Percentiles rank a stretch among this genome's conserved stretches.
Conservation (phyloP, 2,329 filamentous ascomycete species). For the Cadophora luteo-olivacea region DNA sequence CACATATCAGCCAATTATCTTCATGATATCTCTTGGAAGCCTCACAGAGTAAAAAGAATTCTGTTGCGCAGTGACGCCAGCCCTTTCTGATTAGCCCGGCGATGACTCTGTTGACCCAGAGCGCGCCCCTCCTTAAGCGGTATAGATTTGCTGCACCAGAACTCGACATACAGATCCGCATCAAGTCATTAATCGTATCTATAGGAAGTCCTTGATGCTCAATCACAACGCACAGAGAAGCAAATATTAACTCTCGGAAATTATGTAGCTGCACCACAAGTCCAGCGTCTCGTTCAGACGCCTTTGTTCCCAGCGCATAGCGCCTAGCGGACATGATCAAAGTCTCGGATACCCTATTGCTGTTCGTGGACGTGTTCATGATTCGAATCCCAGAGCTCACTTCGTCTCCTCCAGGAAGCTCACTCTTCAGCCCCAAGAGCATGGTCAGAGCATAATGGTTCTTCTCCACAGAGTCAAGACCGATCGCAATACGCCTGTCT, state of each 20-base stretch:
- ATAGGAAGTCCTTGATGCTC: neutral
- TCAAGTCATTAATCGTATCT: neutral
- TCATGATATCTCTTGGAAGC: too few species aligned
- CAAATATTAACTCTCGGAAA: neutral
- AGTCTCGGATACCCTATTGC: neutral
- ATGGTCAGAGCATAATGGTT: neutral
- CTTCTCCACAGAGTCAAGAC: constrained; percentile 2
- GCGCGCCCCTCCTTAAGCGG: neutral
- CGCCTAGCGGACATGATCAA: neutral
- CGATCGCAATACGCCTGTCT: neutral
- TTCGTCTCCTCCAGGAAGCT: neutral
- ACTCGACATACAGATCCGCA: constrained; percentile 7
- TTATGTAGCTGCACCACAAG: constrained; percentile 6
- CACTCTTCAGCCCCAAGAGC: neutral
- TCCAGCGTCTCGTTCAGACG: neutral
- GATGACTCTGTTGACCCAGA: constrained; percentile 9
- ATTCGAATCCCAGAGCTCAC: neutral
- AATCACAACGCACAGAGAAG: constrained; percentile 4
- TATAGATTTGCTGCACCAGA: constrained; percentile 1
- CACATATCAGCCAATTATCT: neutral
- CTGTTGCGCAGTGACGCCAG: neutral
- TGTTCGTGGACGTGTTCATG: neutral
- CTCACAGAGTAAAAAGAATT: constrained; percentile 5
- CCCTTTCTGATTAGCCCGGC: neutral
- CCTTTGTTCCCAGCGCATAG: neutral